Evolutionary conservation across 2,329 filamentous ascomycete genomes (phyloP).

Genomic region (Aureobasidium subglaciale): DNA sequence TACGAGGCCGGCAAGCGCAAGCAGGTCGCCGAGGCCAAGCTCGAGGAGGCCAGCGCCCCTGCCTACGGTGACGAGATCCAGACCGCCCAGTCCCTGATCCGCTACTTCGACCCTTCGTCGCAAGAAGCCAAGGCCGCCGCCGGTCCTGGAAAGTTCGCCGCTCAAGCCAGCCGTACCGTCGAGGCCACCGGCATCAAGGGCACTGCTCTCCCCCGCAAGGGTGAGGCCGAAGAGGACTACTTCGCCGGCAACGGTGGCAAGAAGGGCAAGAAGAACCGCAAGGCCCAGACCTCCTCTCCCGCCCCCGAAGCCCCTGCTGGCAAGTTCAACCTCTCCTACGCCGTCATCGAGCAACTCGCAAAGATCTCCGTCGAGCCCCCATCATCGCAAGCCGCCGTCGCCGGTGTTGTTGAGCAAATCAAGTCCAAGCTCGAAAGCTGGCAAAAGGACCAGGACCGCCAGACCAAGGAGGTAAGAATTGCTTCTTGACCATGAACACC

Average conservation of each 20-base stretch:
- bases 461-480: conserved; percentile 76
- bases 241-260: conserved; percentile 63
- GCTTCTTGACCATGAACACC: not conserved
- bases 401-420: conserved; percentile 75
- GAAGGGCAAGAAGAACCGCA: conserved; percentile 85
- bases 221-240: conserved; percentile 69
- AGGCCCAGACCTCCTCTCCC: conserved; percentile 43
- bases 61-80: conserved; percentile 92
- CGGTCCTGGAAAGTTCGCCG: conserved; percentile 63
- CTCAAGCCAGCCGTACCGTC: conserved; percentile 73
- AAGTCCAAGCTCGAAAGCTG: conserved; percentile 85
- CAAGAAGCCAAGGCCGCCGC: conserved; percentile 55
- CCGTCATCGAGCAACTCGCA: conserved; percentile 83
- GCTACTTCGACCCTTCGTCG: conserved; percentile 77
- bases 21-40: conserved; percentile 66
- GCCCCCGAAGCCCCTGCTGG: conserved; percentile 41
- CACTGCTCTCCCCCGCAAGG: conserved; percentile 75
- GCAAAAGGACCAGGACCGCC: conserved; percentile 81
- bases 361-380: conserved; percentile 82
- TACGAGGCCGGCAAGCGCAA: conserved; percentile 66
- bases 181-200: conserved; percentile 82
- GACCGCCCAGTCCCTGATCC: conserved; percentile 77
- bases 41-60: conserved; percentile 74
- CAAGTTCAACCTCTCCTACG: conserved; percentile 79
- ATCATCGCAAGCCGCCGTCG: conserved; percentile 75